These are phyloP conservation scores for Raddia guianensis DNA, from an alignment of 176 grass and related monocot genomes.

Conservation along the genomic window DNA sequence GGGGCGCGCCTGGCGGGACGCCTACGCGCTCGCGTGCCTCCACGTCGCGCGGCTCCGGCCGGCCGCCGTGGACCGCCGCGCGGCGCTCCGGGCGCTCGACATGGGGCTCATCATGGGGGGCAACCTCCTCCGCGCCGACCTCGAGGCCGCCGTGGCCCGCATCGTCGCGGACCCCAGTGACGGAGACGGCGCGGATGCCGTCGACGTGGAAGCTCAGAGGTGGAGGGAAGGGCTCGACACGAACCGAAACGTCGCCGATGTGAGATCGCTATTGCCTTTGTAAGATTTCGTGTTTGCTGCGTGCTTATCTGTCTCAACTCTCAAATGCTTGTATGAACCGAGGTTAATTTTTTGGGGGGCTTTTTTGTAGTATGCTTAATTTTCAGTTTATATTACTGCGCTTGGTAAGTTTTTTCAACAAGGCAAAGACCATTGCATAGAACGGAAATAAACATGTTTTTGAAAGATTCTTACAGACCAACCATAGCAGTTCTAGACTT, in stretches of 20 bases:
- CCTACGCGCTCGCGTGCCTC: slow-evolving; percentile 92
- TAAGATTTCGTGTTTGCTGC: slow-evolving; percentile 32
- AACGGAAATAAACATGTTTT: too few species aligned
- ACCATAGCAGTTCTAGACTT: too few species aligned
- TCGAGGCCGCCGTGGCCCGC: slow-evolving; percentile 52
- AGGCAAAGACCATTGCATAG: too few species aligned
- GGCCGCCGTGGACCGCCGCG: slow-evolving; percentile 35
- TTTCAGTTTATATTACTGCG: neutral
- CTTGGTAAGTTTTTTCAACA: neutral
- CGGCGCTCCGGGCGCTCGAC: slow-evolving; percentile 77
- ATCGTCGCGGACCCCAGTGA: slow-evolving; percentile 35
- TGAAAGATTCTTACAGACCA: too few species aligned
- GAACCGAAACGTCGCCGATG: slow-evolving; percentile 70
- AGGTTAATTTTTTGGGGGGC: slow-evolving; percentile 1
- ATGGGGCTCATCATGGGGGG: slow-evolving; percentile 96
- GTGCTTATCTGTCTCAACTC: neutral
- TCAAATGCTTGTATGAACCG: neutral
- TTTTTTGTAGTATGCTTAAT: slow-evolving; percentile 1
- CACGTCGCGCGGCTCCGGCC: slow-evolving; percentile 69
- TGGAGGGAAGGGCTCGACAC: slow-evolving; percentile 65
- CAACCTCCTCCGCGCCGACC: slow-evolving; percentile 63
- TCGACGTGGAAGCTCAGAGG: slow-evolving; percentile 22
- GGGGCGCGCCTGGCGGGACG: slow-evolving; percentile 69
- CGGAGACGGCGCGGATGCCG: slow-evolving; percentile 18
- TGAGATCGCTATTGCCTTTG: slow-evolving; percentile 42